Evolutionary conservation across 768 basidiomycete genomes (phyloP), one percentile per base, ranked within the genome.

Genomic region (Botryobasidium botryosum): DNA sequence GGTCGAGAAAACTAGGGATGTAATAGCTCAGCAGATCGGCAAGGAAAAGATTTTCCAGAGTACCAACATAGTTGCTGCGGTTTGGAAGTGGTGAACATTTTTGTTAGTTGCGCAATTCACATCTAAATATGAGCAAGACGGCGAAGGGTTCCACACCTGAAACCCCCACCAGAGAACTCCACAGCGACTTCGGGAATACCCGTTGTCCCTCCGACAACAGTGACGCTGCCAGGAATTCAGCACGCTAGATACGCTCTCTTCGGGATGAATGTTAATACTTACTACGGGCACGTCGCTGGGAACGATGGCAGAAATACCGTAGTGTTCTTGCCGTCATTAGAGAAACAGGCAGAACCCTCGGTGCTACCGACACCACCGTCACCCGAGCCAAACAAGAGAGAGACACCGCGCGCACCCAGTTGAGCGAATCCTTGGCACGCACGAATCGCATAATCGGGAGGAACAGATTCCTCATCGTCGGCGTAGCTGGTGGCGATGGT

Each of bases 1-100:
- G 20, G 40, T 20, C 70, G 69, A 18, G 51, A 0, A 56, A 74
- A 77, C 42, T 72, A 71, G 50, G 77, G 64, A 55, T n/a, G n/a
- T n/a, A n/a, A n/a, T n/a, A n/a, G n/a, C n/a, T n/a, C n/a, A n/a
- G n/a, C n/a, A n/a, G n/a, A n/a, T n/a, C n/a, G n/a, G n/a, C n/a
- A n/a, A n/a, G n/a, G n/a, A n/a, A n/a, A n/a, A n/a, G n/a, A n/a
- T n/a, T n/a, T n/a, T n/a, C n/a, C n/a, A n/a, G n/a, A n/a, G n/a
- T n/a, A n/a, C n/a, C n/a, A n/a, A n/a, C n/a, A n/a, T n/a, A n/a
- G n/a, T n/a, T n/a, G n/a, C n/a, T n/a, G n/a, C n/a, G n/a, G n/a
- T n/a, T n/a, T n/a, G n/a, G n/a, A n/a, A n/a, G n/a, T n/a, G n/a
- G n/a, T n/a, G n/a, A n/a, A n/a, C n/a, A n/a, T n/a, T n/a, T n/a